phyloP scores from a whole-genome alignment of 2,329 filamentous ascomycete species.

The Aspergillus hiratsukae region DNA sequence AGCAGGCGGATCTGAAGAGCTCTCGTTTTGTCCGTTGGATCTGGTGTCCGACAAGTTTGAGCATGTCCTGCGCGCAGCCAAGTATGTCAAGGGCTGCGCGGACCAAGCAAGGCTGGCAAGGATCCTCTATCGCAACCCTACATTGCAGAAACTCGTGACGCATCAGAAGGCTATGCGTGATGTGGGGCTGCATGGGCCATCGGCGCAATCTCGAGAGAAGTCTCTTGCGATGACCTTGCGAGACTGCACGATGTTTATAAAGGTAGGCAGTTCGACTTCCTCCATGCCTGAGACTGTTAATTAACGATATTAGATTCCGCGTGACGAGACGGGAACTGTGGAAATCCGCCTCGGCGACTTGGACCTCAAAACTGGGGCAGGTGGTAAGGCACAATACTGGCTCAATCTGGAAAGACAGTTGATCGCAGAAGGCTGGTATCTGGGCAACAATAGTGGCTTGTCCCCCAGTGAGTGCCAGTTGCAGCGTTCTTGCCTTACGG shows the following conservation, averaged over 20 bases:
- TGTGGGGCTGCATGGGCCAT: constrained; percentile 33
- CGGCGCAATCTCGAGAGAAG: constrained; percentile 45
- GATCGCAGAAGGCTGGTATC: constrained; percentile 66
- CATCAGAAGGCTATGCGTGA: constrained; percentile 32
- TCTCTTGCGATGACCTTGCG: constrained; percentile 73
- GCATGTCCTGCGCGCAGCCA: constrained; percentile 43
- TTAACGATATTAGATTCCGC: constrained; percentile 27
- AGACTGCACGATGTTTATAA: constrained; percentile 72
- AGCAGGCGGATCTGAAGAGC: constrained; percentile 23
- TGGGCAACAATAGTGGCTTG: constrained; percentile 33
- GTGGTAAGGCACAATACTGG: constrained; percentile 66
- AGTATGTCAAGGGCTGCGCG: constrained; percentile 32
- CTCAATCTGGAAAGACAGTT: constrained; percentile 57
- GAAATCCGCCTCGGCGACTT: constrained; percentile 65
- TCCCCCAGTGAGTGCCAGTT: constrained; percentile 31
- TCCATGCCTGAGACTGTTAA: neutral
- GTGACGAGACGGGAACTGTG: constrained; percentile 26
- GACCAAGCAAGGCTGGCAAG: constrained; percentile 34
- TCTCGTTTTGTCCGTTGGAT: constrained; percentile 61
- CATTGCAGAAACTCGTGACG: constrained; percentile 30
- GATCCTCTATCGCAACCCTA: constrained; percentile 32
- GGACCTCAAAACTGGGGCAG: constrained; percentile 66
- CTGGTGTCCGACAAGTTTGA: constrained; percentile 49
- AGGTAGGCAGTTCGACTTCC: constrained; percentile 39
- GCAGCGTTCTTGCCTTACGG: constrained; percentile 14